Evolutionary conservation across 352 stramenopile genomes (phyloP), one percentile per base, ranked within the genome.

Genomic region (Phytophthora pseudosyringae): DNA sequence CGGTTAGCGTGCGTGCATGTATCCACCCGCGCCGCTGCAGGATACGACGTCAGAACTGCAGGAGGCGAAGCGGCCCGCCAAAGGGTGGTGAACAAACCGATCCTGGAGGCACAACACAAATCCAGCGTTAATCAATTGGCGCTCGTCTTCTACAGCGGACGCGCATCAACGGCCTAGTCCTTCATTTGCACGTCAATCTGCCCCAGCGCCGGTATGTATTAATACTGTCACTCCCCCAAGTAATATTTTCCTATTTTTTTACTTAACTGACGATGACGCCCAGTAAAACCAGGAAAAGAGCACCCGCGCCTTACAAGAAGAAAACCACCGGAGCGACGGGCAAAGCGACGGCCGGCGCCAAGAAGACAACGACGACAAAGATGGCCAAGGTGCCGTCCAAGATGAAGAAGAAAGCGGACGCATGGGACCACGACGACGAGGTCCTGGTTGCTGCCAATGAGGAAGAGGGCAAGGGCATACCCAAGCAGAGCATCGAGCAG

Each of bases 401-500:
- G 46, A 75, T 70, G 51, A 93, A 88, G 61, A 86, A 85, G 64
- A 86, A 83, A 59, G 35, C 10, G 4, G 72, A 80, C 21, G 33
- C 60, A 45, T 78, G 76, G 51, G 69, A 81, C 45, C 73, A 75
- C n/a, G 69, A 83, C n/a, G 67, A 86, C 18, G 72, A 76, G 6
- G 38, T 16, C 7, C 33, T 60, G 18, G 56, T 32, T 3, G 4
- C 28, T 13, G 31, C 33, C 25, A 36, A 21, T 62, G 56, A 44
- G 29, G 44, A 43, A 12, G 46, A 60, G 13, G 41, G 67, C 13
- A 59, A 26, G 5, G 73, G 46, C 6, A 80, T 62, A 3, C 38
- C 70, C 31, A 89, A 89, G 58, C 83, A 86, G 62, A 86, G 82
- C 54, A 89, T 96, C 21, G 88, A 96, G 61, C 83, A 96, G 70